These are phyloP conservation scores for Scheffersomyces quercinus DNA, from an alignment of 1,139 yeast genomes.

Conservation along the genomic window DNA sequence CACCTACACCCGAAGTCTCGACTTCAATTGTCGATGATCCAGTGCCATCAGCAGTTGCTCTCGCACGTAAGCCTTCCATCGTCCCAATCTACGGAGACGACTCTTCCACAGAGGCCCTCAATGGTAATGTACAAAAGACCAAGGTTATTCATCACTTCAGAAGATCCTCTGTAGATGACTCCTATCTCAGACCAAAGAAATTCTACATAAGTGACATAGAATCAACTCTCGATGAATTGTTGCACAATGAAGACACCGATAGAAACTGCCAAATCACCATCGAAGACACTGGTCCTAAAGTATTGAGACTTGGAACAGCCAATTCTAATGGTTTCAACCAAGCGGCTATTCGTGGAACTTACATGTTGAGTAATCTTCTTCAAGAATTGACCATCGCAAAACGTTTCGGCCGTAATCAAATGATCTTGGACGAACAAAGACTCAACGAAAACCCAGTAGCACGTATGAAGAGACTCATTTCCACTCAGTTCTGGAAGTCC, in stretches of 20 bases:
- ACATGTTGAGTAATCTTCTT: constrained; percentile 82
- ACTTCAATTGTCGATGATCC: constrained; percentile 1
- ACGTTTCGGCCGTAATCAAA: constrained; percentile 72
- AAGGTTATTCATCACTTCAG: constrained; percentile 22
- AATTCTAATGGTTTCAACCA: constrained; percentile 79
- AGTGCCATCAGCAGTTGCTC: background rate
- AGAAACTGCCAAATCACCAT: constrained; percentile 84
- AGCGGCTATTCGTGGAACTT: constrained; percentile 81
- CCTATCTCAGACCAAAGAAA: constrained; percentile 44
- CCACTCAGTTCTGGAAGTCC: constrained; percentile 78
- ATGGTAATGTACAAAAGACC: background rate
- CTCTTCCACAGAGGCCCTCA: constrained; percentile 12
- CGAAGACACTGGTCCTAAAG: constrained; percentile 94
- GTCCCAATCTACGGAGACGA: constrained; percentile 30
- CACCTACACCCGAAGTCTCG: constrained; percentile 1
- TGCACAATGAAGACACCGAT: constrained; percentile 85
- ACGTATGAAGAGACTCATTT: constrained; percentile 71
- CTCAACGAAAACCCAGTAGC: constrained; percentile 86
- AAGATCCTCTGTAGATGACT: constrained; percentile 71
- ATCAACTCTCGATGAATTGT: constrained; percentile 64
- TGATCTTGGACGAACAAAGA: constrained; percentile 79
- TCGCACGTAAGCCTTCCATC: constrained; percentile 25
- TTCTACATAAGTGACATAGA: constrained; percentile 79
- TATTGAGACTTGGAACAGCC: constrained; percentile 76
- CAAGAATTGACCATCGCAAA: constrained; percentile 91